Conservation (phyloP, 1,284 basidiomycete species). For the Ceratobasidium sp. region DNA sequence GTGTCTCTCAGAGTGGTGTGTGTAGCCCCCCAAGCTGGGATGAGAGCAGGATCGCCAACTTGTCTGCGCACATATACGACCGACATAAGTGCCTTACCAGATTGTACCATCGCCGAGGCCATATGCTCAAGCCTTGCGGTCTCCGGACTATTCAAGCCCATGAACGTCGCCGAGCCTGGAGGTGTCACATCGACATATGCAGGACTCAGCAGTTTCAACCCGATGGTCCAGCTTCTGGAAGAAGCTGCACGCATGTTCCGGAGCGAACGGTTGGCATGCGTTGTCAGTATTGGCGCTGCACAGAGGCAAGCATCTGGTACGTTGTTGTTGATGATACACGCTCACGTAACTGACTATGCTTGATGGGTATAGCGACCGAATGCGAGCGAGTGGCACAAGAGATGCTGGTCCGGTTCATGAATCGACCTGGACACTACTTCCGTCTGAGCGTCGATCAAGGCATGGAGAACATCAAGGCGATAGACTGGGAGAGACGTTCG, state of each 20-base stretch:
- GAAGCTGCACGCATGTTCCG: not conserved
- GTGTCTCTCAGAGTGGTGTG: not conserved
- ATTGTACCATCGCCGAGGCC: constrained; percentile 19
- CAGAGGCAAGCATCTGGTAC: not conserved
- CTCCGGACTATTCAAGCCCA: constrained; percentile 15
- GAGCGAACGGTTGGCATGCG: not conserved
- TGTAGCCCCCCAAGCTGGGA: not conserved
- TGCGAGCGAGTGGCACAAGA: constrained; percentile 9
- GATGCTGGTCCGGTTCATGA: not conserved
- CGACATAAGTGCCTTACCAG: not conserved
- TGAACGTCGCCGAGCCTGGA: not conserved
- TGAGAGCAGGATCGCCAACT: not conserved
- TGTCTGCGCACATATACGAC: not conserved
- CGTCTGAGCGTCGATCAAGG: constrained; percentile 12
- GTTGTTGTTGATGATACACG: not conserved
- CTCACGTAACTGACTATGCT: too few species aligned
- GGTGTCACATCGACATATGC: not conserved
- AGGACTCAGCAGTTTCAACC: not conserved
- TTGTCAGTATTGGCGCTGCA: not conserved
- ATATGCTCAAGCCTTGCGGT: not conserved
- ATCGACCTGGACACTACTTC: not conserved
- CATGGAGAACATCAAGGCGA: not conserved
- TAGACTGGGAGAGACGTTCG: constrained; percentile 1
- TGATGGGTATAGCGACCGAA: too few species aligned
- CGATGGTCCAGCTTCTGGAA: not conserved